Conservation (phyloP, 805 yeast genomes). For the Tetrapisispora fleetii region DNA sequence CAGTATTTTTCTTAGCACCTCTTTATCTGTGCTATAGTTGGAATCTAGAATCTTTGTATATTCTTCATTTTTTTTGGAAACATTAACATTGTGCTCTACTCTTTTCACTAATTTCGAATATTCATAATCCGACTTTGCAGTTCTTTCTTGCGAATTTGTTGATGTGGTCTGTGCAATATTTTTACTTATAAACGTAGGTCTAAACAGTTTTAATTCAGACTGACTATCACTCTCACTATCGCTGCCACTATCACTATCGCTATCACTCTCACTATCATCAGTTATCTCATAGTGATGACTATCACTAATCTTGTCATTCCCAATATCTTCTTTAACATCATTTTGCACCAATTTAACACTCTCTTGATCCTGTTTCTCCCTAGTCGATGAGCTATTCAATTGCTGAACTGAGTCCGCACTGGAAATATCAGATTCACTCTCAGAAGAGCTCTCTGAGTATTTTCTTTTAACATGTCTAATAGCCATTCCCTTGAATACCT, state of each 20-base stretch:
- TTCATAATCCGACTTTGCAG: neutral
- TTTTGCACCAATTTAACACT: too few species aligned
- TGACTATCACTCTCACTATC: conserved; percentile 10
- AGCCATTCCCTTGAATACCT: conserved; percentile 8
- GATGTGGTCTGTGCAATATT: neutral
- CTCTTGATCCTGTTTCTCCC: neutral
- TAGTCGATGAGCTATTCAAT: neutral
- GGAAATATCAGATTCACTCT: neutral
- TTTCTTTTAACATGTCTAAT: conserved; percentile 16
- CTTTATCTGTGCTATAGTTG: conserved; percentile 21
- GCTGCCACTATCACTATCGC: conserved; percentile 4
- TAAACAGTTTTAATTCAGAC: conserved; percentile 16
- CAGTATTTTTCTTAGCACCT: conserved; percentile 13
- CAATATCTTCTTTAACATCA: neutral
- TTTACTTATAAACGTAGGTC: conserved; percentile 21
- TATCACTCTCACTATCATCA: conserved; percentile 2
- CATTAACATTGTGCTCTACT: conserved; percentile 9
- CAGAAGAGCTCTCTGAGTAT: neutral
- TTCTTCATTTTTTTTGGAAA: conserved; percentile 6
- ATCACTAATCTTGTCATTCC: neutral
- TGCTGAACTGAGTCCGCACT: neutral
- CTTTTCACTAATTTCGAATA: conserved; percentile 7
- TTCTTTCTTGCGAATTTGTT: neutral
- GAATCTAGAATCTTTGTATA: conserved; percentile 6
- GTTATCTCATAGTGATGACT: neutral